A percentile compares a stretch with the other conserved stretches of the same genome.
Conservation (phyloP, 306 rosid species). For the Gynostemma pentaphyllum region DNA sequence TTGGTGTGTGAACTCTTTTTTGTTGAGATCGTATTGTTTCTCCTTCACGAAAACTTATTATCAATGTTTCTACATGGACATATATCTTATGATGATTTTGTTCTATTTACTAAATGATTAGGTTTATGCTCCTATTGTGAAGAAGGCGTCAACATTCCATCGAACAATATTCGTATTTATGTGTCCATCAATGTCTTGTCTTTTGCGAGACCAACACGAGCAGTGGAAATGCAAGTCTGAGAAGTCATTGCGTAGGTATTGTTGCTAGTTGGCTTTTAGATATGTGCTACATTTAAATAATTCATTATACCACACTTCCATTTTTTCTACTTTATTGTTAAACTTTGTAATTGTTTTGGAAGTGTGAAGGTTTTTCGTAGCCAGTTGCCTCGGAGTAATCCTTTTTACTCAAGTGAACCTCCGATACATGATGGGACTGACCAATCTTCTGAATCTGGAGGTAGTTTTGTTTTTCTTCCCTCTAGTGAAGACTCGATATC, state of each 20-base stretch:
- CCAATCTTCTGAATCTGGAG: slow-evolving; percentile 38
- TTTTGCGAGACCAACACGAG: slow-evolving; percentile 72
- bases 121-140: slow-evolving; percentile 65
- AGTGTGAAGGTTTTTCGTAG: slow-evolving; percentile 90
- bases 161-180: slow-evolving; percentile 66
- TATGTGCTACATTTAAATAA: neutral
- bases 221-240: slow-evolving; percentile 59
- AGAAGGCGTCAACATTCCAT: slow-evolving; percentile 59
- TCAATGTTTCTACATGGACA: neutral
- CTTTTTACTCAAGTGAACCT: slow-evolving; percentile 55
- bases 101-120: slow-evolving; percentile 12
- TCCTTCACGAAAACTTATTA: neutral
- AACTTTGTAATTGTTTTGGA: slow-evolving; percentile 14
- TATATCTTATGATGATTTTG: slow-evolving; percentile 4
- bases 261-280: slow-evolving; percentile 1
- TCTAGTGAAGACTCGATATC: neutral
- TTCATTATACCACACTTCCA: neutral
- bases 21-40: neutral
- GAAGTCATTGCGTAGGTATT: slow-evolving; percentile 58
- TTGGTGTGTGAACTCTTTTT: neutral
- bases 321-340: neutral
- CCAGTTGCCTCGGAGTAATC: slow-evolving; percentile 52
- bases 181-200: slow-evolving; percentile 81
- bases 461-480: slow-evolving; percentile 21
- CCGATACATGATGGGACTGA: slow-evolving; percentile 41